These are phyloP conservation scores for Amphibolis antarctica DNA, from an alignment of 106 monocot genomes.

Conservation along the genomic window DNA sequence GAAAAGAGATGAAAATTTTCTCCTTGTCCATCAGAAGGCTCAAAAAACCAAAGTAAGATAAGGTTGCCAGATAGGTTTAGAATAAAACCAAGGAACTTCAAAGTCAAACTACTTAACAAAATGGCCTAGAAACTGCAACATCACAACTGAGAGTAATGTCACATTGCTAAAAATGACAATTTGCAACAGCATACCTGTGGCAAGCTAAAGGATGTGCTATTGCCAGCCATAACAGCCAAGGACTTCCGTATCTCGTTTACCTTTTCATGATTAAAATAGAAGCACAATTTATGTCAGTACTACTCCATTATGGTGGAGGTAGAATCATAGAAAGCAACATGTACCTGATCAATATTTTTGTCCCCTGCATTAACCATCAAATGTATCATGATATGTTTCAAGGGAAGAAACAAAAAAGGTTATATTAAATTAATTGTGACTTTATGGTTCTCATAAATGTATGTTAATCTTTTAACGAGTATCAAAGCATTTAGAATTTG, in stretches of 20 bases:
- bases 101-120: too few species aligned
- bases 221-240: conserved; percentile 22
- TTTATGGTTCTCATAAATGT: too few species aligned
- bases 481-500: too few species aligned
- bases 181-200: conserved; percentile 53
- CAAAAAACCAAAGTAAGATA: too few species aligned
- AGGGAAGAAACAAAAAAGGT: not conserved
- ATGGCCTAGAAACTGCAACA: too few species aligned
- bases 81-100: too few species aligned
- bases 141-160: not conserved
- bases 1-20: too few species aligned
- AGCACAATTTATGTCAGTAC: not conserved
- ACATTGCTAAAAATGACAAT: not conserved
- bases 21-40: too few species aligned
- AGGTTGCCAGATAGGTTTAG: too few species aligned
- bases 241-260: conserved; percentile 30
- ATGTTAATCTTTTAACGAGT: too few species aligned
- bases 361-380: conserved; percentile 45
- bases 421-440: too few species aligned
- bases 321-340: not conserved
- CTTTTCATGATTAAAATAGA: conserved; percentile 15
- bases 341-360: conserved; percentile 92
- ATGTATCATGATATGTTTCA: conserved; percentile 1
- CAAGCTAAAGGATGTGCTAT: conserved; percentile 72
- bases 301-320: not conserved